These are phyloP conservation scores for Lodderomyces jiufengensis DNA, from an alignment of 1,139 yeast species.

Conservation along the genomic window DNA sequence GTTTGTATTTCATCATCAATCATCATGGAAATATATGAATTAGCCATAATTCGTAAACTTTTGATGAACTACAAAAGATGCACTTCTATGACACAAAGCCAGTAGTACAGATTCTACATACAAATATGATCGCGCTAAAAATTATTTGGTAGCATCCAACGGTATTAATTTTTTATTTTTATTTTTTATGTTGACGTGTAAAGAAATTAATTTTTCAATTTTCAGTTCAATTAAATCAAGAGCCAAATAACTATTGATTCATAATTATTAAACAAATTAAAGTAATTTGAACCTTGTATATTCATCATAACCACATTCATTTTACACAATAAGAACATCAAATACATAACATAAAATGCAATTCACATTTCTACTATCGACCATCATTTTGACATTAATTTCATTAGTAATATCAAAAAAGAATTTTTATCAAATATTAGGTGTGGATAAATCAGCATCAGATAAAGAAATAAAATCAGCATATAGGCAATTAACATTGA, in stretches of 20 bases:
- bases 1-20: conserved; percentile 17
- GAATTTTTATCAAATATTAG: conserved; percentile 50
- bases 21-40: too few species aligned
- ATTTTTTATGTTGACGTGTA: conserved; percentile 8
- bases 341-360: conserved; percentile 5
- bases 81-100: too few species aligned
- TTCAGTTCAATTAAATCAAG: not conserved
- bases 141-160: too few species aligned
- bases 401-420: conserved; percentile 14
- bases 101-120: too few species aligned
- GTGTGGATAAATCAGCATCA: conserved; percentile 62
- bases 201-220: not conserved
- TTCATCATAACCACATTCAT: not conserved
- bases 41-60: too few species aligned
- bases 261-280: too few species aligned
- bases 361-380: conserved; percentile 8
- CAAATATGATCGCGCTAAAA: too few species aligned
- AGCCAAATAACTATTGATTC: not conserved
- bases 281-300: too few species aligned
- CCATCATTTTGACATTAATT: conserved; percentile 7
- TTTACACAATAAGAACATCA: not conserved
- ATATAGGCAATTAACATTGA: conserved; percentile 76
- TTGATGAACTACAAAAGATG: too few species aligned
- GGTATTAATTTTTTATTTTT: not conserved
- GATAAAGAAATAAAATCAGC: conserved; percentile 87